Base-by-base conservation (phyloP, 495 filamentous ascomycete genomes). In the Pyrenula massariospora region DNA sequence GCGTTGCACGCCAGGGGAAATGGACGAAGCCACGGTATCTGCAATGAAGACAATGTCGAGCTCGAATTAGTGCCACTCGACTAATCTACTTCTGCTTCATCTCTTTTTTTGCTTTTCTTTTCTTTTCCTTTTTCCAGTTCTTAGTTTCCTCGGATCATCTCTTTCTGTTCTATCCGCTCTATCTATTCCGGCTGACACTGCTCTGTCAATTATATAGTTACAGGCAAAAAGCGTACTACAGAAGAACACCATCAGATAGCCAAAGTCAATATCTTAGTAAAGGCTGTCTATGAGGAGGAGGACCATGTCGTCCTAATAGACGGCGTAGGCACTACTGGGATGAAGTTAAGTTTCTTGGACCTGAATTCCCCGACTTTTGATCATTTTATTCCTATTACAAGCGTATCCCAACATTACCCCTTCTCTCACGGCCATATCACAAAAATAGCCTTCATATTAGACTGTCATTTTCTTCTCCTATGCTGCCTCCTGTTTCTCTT, bases 81-180 rank as follows among this genome's bases (percentile, higher is more conserved):
- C 11, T 48, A 19, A 19, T 19, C 42, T 19, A 11, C 19, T 48
- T 48, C 42, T 11, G 11, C 42, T 19, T 48, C 42, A 11, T 48
- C 42, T 48, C 19, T 19, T 19, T 48, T 19, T 48, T 19, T 19
- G 11, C 19, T 19, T 48, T 19, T 19, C 42, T 48, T 19, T 48
- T 48, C 42, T 19, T 48, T 19, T 48, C 19, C 42, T 19, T 48
- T 19, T 48, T 48, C 42, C 42, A 11, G 11, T 48, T 72, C 42
- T 48, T 11, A 11, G 11, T 48, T 48, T 19, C 19, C 42, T 48
- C 42, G 11, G 11, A 11, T 48, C 19, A 48, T 11, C 19, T 48
- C 42, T 48, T 48, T 48, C 42, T 48, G 11, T 48, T 48, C 19
- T 48, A 48, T 48, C 42, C 19, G 11, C 11, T 48, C 19, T 48